A percentile compares a stretch with the other conserved stretches of the same genome.
Conservation (phyloP, 2,329 filamentous ascomycete genomes). For the Curvularia eragrostidis region DNA sequence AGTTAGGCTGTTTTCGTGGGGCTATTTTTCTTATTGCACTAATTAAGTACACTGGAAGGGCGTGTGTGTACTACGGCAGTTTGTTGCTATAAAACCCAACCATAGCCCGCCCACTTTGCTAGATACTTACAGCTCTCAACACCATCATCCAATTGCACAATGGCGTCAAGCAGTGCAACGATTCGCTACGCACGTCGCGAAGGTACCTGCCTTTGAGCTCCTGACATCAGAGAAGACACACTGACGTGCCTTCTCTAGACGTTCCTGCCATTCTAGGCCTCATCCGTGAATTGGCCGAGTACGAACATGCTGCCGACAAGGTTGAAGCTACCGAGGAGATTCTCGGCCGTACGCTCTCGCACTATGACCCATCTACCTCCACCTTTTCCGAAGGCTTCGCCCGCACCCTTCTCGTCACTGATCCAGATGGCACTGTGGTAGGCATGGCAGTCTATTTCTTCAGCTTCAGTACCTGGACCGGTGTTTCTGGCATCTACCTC, state of each 20-base stretch:
- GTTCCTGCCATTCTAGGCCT: conserved; percentile 79
- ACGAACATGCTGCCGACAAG: conserved; percentile 76
- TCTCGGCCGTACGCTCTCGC: conserved; percentile 78
- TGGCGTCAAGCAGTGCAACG: conserved; percentile 41
- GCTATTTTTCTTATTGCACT: too few relatives aligned
- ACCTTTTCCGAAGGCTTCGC: conserved; percentile 67
- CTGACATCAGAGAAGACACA: not conserved
- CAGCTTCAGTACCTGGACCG: conserved; percentile 94
- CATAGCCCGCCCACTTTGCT: too few relatives aligned
- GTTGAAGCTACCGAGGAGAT: conserved; percentile 81
- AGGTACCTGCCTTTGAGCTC: conserved; percentile 57
- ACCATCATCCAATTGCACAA: conserved; percentile 16
- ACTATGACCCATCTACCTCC: conserved; percentile 60
- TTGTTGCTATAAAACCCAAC: not conserved
- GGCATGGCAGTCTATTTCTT: conserved; percentile 93
- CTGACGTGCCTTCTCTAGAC: conserved; percentile 60
- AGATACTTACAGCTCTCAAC: not conserved
- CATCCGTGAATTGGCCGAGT: conserved; percentile 84
- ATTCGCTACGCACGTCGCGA: conserved; percentile 67
- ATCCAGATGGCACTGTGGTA: conserved; percentile 57
- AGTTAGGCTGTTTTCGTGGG: too few relatives aligned
- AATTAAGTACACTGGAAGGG: too few relatives aligned
- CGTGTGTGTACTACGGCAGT: too few relatives aligned
- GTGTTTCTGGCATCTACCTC: conserved; percentile 86
- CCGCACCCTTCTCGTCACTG: conserved; percentile 72